Percentiles rank a stretch among this genome's conserved stretches.
These are phyloP conservation scores for Boletus pseudo-olivaceus DNA, from an alignment of 768 basidiomycete genomes.

Conservation along the genomic window DNA sequence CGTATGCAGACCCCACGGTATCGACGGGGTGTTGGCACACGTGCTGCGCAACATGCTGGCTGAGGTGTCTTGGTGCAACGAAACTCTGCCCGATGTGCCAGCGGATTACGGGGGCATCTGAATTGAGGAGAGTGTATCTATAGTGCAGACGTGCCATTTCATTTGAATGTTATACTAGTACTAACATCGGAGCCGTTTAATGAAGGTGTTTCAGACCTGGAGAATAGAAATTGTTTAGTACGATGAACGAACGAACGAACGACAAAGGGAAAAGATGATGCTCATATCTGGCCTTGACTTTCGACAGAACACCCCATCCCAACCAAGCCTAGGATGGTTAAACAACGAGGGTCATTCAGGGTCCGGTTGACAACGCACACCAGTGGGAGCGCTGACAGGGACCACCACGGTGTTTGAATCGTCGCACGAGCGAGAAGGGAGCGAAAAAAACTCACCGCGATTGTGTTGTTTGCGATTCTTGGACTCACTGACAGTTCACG, in stretches of 20 bases:
- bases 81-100: slow-evolving; percentile 87
- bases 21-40: slow-evolving; percentile 89
- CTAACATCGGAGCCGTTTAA: not conserved
- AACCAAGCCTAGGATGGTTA: slow-evolving; percentile 55
- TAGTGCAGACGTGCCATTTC: slow-evolving; percentile 23
- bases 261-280: slow-evolving; percentile 6
- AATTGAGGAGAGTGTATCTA: slow-evolving; percentile 73
- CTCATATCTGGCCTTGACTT: slow-evolving; percentile 89
- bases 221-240: slow-evolving; percentile 3
- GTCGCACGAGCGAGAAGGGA: slow-evolving; percentile 5
- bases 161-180: not conserved
- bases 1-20: slow-evolving; percentile 72
- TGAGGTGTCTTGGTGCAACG: slow-evolving; percentile 78
- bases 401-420: slow-evolving; percentile 76
- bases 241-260: not conserved
- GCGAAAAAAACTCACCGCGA: slow-evolving; percentile 29
- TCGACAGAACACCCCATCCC: slow-evolving; percentile 50
- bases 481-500: not conserved
- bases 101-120: slow-evolving; percentile 74
- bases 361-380: slow-evolving; percentile 7
- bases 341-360: slow-evolving; percentile 32
- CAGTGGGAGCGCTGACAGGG: slow-evolving; percentile 17
- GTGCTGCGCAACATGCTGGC: slow-evolving; percentile 79
- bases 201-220: slow-evolving; percentile 1
- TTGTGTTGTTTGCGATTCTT: not conserved